Evolutionary conservation across 2,329 filamentous ascomycete species (phyloP).

Genomic region (Ophiocordyceps camponoti-leonardi): DNA sequence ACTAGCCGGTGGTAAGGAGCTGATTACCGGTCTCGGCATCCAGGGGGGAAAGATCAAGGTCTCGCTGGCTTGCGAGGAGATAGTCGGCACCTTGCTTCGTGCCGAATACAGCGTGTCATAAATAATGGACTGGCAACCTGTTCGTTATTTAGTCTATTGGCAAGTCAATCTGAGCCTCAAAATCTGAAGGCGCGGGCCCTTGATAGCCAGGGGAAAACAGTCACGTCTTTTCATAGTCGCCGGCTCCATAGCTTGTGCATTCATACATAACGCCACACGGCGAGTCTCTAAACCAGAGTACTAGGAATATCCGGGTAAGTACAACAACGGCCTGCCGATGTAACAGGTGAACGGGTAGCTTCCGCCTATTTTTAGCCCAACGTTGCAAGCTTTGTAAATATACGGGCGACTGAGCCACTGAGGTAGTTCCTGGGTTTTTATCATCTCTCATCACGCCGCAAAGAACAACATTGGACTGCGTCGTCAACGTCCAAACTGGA

Average conservation of each 20-base stretch:
- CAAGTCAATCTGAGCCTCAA: not conserved
- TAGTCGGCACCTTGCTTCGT: slow-evolving; percentile 42
- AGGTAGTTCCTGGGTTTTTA: not conserved
- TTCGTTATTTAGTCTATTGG: not conserved
- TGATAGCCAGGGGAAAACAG: not conserved
- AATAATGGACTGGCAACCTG: not conserved
- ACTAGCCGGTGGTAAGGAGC: slow-evolving; percentile 38
- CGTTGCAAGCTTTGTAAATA: not conserved
- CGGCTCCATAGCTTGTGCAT: not conserved
- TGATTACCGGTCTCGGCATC: slow-evolving; percentile 39
- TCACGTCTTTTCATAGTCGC: not conserved
- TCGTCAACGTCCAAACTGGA: not conserved
- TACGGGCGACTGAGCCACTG: not conserved
- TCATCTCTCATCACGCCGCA: not conserved
- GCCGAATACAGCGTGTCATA: not conserved
- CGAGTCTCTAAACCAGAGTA: not conserved
- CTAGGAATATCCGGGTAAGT: not conserved
- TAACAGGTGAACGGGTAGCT: not conserved
- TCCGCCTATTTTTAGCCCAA: not conserved
- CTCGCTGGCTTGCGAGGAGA: slow-evolving; percentile 71
- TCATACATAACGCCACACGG: not conserved
- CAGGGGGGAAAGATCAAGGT: slow-evolving; percentile 39
- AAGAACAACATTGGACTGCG: not conserved
- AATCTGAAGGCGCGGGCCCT: not conserved
- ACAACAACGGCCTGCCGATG: not conserved